Base-by-base conservation (phyloP, 805 yeast species). In the Candida ortonii region DNA sequence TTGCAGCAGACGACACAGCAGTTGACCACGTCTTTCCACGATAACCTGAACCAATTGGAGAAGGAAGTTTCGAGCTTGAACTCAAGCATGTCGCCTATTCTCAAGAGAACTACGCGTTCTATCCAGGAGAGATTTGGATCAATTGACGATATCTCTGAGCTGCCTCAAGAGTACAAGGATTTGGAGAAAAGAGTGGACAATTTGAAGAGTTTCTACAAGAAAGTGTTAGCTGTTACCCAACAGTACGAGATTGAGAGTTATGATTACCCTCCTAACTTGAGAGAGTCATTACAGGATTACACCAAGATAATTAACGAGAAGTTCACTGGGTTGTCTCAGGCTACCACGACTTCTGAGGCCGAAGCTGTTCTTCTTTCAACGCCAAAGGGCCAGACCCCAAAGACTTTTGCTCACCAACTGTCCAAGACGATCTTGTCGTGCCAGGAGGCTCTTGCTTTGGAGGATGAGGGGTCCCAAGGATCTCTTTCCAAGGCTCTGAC, bases 201-300 rank as follows among this genome's bases (percentile, higher is more conserved):
- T 33, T 64, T 83, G 47, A 76, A 76, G 55, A 68, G 67, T 31
- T 72, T 78, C 39, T 79, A 80, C 61, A 76, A 67, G 46, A 68
- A 70, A 50, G 50, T 72, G 9, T 49, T 73, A n/a, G 44, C 62
- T 4, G 71, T 76, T 34, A 70, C 81, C 5, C 68, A 66, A 31
- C 84, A 88, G 25, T 84, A 76, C 53, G 86, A 74, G 50, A 76
- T 81, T 42, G 83, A 81, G 47, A 74, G 84, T 30, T 84, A 84
- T 55, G 95, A 84, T 56, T 84, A 82, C 50, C 95, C 95, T 16
- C 90, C 93, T 34, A 81, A 81, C 55, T 59, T 84, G 43, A 71
- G 72, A 42, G 90, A 84, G 47, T 76, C 84, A 28, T 66, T 77
- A 16, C 64, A 65, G 30, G 80, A 82, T 47, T 76, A 81, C 52